Base-by-base conservation (phyloP, 169 alveolate species). In the Theileria sp. region DNA sequence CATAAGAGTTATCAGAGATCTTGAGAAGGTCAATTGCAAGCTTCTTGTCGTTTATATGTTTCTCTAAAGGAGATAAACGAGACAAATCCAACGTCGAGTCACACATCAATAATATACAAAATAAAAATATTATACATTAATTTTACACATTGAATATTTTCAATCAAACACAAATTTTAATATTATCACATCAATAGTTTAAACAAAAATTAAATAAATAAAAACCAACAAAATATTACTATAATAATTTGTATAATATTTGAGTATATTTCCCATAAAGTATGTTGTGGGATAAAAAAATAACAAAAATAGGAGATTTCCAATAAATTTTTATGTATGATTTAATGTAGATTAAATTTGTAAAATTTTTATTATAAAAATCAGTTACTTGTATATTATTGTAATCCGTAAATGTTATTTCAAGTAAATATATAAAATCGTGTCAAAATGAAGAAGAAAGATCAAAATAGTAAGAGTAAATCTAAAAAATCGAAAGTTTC, bases 1-100 rank as follows among this genome's bases (percentile, higher is more conserved):
- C 67, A 34, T 85, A 85, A 7, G 69, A 23, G 44, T 65, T 85
- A 36, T 77, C 74, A 0, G 91, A 85, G 26, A 72, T 38, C 26
- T 79, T 71, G 50, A 85, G 85, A 12, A 78, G 80, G 26, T 77
- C 86, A 13, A 85, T 79, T 0, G 91, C 87, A 0, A 73, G 49
- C 70, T 83, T 77, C 65, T 74, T 79, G 49, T 72, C 82, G 19
- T 54, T 64, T 49, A 81, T 21, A 13, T 76, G 80, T 67, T 50
- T 78, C 65, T 69, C 77, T 51, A 69, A 8, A 21, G 72, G 72
- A 64, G 50, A n/a, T 30, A 64, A 64, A 64, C 32, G 3, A 21
- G 72, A 26, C 7, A 10, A 64, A 26, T 64, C 51, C 6, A 30
- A 13, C 3, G 28, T 6, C 50, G 50, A n/a, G 19, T 64, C 72